phyloP scores from a whole-genome alignment of 2,329 filamentous ascomycete species.

The Blumeria graminis region DNA sequence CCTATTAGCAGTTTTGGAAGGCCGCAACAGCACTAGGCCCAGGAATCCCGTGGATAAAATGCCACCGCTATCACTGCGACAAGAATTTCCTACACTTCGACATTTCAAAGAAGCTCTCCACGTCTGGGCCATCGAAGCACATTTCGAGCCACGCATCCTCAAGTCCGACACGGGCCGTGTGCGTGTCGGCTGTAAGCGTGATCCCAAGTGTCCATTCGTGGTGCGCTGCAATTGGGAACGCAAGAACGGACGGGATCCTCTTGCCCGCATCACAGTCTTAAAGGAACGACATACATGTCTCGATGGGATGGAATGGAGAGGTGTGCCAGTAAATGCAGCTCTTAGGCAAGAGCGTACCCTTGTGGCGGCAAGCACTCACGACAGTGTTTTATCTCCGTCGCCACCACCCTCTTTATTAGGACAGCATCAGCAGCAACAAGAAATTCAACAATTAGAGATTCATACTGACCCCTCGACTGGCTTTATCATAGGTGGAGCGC shows the following conservation, averaged over 20 bases:
- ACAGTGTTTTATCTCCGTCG: not conserved
- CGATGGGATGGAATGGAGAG: slow-evolving; percentile 6
- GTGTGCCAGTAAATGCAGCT: slow-evolving; percentile 4
- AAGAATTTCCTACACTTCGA: slow-evolving; percentile 15
- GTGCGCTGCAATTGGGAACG: slow-evolving; percentile 16
- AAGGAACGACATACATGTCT: slow-evolving; percentile 14
- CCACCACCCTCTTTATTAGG: no score
- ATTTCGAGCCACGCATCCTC: slow-evolving; percentile 15
- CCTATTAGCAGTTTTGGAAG: no score
- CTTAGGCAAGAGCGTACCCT: slow-evolving; percentile 1
- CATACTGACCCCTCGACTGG: slow-evolving; percentile 10
- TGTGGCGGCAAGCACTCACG: not conserved
- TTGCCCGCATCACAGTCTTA: slow-evolving; percentile 14
- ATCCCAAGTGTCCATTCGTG: slow-evolving; percentile 14
- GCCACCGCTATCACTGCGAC: slow-evolving; percentile 14
- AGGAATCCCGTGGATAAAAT: slow-evolving; percentile 3
- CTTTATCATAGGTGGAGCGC: slow-evolving; percentile 13
- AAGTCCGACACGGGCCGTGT: slow-evolving; percentile 15
- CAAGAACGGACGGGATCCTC: slow-evolving; percentile 11
- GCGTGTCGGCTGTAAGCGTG: slow-evolving; percentile 15
- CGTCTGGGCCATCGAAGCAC: slow-evolving; percentile 15
- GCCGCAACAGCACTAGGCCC: no score
- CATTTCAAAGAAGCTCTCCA: slow-evolving; percentile 16
- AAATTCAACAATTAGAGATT: slow-evolving; percentile 8
- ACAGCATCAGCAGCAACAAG: slow-evolving; percentile 3